These are phyloP conservation scores for Pseudogymnoascus sp. DNA, from an alignment of 2,329 filamentous ascomycete species.

Conservation along the genomic window DNA sequence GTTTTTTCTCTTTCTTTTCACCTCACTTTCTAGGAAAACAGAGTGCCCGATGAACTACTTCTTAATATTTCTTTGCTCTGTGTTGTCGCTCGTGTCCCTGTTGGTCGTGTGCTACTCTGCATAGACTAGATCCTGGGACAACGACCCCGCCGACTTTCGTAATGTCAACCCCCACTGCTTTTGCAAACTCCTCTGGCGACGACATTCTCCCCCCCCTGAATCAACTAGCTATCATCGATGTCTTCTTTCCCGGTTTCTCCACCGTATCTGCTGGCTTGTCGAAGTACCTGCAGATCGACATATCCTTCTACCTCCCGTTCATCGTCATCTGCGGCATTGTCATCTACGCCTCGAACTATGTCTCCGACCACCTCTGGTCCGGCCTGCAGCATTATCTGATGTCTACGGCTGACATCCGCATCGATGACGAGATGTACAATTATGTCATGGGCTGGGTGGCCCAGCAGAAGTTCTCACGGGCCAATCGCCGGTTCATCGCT, in stretches of 20 bases:
- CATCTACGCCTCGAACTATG: constrained; percentile 46
- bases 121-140: not conserved
- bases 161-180: not conserved
- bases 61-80: not conserved
- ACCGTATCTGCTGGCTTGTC: constrained; percentile 45
- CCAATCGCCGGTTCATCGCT: constrained; percentile 55
- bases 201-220: not conserved
- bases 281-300: constrained; percentile 52
- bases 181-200: not conserved
- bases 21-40: not conserved
- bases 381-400: constrained; percentile 49
- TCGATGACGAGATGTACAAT: constrained; percentile 66
- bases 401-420: constrained; percentile 57
- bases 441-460: constrained; percentile 65
- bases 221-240: constrained; percentile 45
- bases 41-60: not conserved
- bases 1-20: not conserved
- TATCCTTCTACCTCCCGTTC: constrained; percentile 54
- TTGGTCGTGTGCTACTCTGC: not conserved
- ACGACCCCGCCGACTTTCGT: not conserved
- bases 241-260: constrained; percentile 59
- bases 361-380: constrained; percentile 40
- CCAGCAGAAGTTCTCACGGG: constrained; percentile 51
- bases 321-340: constrained; percentile 44
- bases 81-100: not conserved